Evolutionary conservation across 169 alveolate genomes (phyloP).

Genomic region (Cryptosporidium ubiquitum): DNA sequence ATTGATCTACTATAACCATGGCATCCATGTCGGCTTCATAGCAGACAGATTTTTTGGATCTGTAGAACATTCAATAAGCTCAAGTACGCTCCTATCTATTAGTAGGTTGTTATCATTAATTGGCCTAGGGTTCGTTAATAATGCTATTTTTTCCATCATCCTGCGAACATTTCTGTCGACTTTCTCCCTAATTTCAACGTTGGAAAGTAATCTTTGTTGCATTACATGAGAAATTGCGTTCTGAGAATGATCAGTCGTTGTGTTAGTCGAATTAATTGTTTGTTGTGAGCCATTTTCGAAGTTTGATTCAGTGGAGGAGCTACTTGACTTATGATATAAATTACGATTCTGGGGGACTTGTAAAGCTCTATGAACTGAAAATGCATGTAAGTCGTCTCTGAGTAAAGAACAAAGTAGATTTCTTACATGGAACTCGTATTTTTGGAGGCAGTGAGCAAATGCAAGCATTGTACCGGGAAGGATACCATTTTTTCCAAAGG

Average conservation of each 20-base stretch:
- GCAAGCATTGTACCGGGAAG: slow-evolving; percentile 87
- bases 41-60: slow-evolving; percentile 33
- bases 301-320: not conserved
- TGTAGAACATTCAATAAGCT: slow-evolving; percentile 55
- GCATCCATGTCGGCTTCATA: slow-evolving; percentile 74
- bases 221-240: slow-evolving; percentile 23
- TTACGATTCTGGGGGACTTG: slow-evolving; percentile 30
- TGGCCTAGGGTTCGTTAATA: slow-evolving; percentile 63
- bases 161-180: slow-evolving; percentile 71
- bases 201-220: slow-evolving; percentile 56
- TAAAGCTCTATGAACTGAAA: slow-evolving; percentile 72
- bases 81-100: slow-evolving; percentile 44
- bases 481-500: slow-evolving; percentile 84
- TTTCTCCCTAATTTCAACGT: slow-evolving; percentile 63
- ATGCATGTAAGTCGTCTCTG: slow-evolving; percentile 77
- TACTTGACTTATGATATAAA: not conserved
- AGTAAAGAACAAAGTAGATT: slow-evolving; percentile 79
- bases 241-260: not conserved
- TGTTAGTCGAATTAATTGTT: not conserved
- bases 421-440: slow-evolving; percentile 80
- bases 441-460: slow-evolving; percentile 80
- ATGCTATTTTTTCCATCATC: slow-evolving; percentile 69
- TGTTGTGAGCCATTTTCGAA: not conserved
- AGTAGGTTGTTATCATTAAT: slow-evolving; percentile 3
- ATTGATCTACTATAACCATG: slow-evolving; percentile 14